A percentile compares a stretch with the other conserved stretches of the same genome.
Conservation (phyloP, 345 rosid species). For the Xanthoceras sorbifolium region DNA sequence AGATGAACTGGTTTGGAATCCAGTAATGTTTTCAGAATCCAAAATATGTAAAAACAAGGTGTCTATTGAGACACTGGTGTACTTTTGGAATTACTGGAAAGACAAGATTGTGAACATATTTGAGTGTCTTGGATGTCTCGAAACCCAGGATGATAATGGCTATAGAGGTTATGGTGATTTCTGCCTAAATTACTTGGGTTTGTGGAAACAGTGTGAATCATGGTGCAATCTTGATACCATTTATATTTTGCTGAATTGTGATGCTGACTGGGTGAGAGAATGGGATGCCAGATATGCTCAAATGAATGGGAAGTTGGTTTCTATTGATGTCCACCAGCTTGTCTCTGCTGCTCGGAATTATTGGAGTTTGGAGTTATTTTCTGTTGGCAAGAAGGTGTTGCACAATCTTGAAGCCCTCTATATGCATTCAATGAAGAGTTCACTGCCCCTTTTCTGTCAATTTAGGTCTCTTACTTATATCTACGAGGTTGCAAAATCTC, state of each 20-base stretch:
- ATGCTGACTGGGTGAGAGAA: slow-evolving; percentile 38
- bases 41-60: slow-evolving; percentile 14
- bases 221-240: not conserved
- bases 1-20: slow-evolving; percentile 25
- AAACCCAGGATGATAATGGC: slow-evolving; percentile 4
- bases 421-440: not conserved
- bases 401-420: slow-evolving; percentile 28
- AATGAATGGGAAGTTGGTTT: slow-evolving; percentile 20
- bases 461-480: slow-evolving; percentile 28
- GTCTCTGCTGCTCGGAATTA: slow-evolving; percentile 29
- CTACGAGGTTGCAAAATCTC: slow-evolving; percentile 38
- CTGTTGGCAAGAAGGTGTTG: slow-evolving; percentile 41
- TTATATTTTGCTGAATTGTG: slow-evolving; percentile 32
- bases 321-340: slow-evolving; percentile 27
- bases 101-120: slow-evolving; percentile 33
- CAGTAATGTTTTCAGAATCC: slow-evolving; percentile 13
- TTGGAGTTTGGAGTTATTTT: slow-evolving; percentile 38
- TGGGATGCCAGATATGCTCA: not conserved
- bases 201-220: slow-evolving; percentile 22
- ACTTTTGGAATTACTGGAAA: slow-evolving; percentile 55
- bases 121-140: slow-evolving; percentile 19
- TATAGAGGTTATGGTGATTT: slow-evolving; percentile 30
- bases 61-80: slow-evolving; percentile 41
- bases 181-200: slow-evolving; percentile 52
- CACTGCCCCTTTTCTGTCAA: slow-evolving; percentile 25